Percentiles rank a stretch among this genome's conserved stretches.
Conservation (phyloP, 306 rosid genomes). For the Vigna trinervia region DNA sequence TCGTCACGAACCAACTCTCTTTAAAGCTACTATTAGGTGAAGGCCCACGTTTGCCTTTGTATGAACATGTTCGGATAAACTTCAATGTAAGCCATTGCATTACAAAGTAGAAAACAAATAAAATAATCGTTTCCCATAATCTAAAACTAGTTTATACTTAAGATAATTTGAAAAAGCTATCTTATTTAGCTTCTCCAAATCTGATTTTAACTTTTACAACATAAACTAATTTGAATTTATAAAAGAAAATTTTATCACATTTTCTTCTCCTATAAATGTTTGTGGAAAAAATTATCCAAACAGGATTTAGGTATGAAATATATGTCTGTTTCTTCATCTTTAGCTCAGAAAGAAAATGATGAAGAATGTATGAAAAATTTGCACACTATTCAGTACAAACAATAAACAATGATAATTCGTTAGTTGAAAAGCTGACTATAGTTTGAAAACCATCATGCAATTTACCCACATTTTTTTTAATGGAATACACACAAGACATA, state of each 20-base stretch:
- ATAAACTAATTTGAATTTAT: no score
- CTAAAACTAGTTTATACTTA: no score
- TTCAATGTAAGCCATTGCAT: no score
- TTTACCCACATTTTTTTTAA: background rate
- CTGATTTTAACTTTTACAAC: no score
- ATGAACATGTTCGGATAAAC: no score
- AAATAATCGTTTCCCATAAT: background rate
- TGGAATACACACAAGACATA: background rate
- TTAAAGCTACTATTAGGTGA: constrained; percentile 15
- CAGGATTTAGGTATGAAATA: background rate
- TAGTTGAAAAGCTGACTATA: background rate
- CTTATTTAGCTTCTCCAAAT: no score
- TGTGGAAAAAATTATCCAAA: no score
- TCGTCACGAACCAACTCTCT: constrained; percentile 5
- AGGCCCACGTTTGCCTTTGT: constrained; percentile 1
- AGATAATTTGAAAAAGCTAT: no score
- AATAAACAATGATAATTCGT: background rate
- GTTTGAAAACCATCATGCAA: background rate
- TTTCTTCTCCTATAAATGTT: no score
- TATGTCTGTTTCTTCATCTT: background rate
- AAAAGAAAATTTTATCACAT: no score
- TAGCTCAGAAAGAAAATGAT: background rate
- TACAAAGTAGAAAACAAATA: background rate
- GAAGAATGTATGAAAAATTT: no score
- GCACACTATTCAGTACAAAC: background rate